Percentiles rank a stretch among this genome's conserved stretches.
These are phyloP conservation scores for Chlorella variabilis DNA, from an alignment of 163 green algal genomes.

Conservation along the genomic window DNA sequence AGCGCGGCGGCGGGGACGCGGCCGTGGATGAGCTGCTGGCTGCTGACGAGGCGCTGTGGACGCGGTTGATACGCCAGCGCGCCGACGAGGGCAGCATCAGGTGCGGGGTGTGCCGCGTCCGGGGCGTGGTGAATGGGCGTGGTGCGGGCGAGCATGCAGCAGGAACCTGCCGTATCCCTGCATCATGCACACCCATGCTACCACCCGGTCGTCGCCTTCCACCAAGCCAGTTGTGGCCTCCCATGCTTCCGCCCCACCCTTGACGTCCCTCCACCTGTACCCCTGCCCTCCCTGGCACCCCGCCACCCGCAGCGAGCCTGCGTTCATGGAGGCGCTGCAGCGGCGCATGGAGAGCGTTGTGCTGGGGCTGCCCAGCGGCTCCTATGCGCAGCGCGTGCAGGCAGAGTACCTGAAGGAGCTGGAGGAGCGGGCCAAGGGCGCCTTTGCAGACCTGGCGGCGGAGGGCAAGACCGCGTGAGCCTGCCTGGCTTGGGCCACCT, in stretches of 20 bases:
- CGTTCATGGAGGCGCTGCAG: slow-evolving; percentile 83
- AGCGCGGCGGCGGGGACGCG: slow-evolving; percentile 1
- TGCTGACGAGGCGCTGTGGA: slow-evolving; percentile 68
- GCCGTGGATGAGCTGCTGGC: slow-evolving; percentile 33
- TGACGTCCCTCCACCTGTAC: background rate
- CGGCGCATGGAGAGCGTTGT: slow-evolving; percentile 87
- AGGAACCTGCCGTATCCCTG: too few relatives aligned
- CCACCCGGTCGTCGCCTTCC: too few relatives aligned
- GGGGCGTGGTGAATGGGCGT: too few relatives aligned
- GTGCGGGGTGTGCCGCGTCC: background rate
- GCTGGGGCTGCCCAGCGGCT: slow-evolving; percentile 80
- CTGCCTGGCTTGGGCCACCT: too few relatives aligned
- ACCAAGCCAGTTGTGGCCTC: too few relatives aligned
- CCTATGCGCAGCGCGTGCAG: slow-evolving; percentile 60
- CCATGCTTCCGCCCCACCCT: background rate
- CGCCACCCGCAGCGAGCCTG: slow-evolving; percentile 53
- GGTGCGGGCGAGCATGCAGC: too few relatives aligned
- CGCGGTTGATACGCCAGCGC: slow-evolving; percentile 45
- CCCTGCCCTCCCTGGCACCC: background rate
- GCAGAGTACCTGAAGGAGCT: slow-evolving; percentile 89
- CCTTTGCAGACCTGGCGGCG: slow-evolving; percentile 29
- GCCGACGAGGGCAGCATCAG: slow-evolving; percentile 51
- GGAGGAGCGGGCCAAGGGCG: slow-evolving; percentile 55
- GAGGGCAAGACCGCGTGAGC: background rate
- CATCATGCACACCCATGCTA: too few relatives aligned